phyloP scores from a whole-genome alignment of 2,329 filamentous ascomycete genomes.

The Parastagonospora nodorum region DNA sequence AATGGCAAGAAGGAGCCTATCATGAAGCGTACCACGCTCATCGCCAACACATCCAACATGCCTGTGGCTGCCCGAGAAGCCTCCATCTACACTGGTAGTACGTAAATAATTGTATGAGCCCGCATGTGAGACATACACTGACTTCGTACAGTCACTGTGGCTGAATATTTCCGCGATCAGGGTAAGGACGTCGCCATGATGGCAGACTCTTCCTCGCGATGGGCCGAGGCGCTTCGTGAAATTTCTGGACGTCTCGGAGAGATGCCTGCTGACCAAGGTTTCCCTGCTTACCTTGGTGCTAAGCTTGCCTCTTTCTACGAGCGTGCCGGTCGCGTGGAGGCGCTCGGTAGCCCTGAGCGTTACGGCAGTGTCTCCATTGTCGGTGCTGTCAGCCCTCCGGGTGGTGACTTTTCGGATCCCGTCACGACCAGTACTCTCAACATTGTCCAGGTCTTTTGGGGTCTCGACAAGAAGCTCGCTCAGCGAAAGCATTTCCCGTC shows the following conservation, averaged over 20 bases:
- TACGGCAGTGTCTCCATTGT: slow-evolving; percentile 96
- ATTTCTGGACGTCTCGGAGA: slow-evolving; percentile 98
- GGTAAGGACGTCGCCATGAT: slow-evolving; percentile 99
- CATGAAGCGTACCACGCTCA: slow-evolving; percentile 99
- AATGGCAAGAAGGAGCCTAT: slow-evolving; percentile 96
- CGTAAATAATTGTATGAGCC: neutral
- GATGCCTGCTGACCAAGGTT: slow-evolving; percentile 99
- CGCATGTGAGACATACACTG: neutral
- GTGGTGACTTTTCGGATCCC: slow-evolving; percentile 98
- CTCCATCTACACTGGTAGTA: slow-evolving; percentile 91
- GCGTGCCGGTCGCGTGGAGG: slow-evolving; percentile 84
- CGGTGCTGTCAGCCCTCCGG: slow-evolving; percentile 93
- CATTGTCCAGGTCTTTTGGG: slow-evolving; percentile 99
- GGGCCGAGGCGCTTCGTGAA: slow-evolving; percentile 98
- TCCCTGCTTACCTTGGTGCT: slow-evolving; percentile 94
- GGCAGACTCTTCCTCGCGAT: slow-evolving; percentile 97
- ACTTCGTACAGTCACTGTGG: slow-evolving; percentile 62
- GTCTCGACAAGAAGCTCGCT: slow-evolving; percentile 98
- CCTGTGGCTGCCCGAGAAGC: slow-evolving; percentile 97
- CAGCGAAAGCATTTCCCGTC: slow-evolving; percentile 99
- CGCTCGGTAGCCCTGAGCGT: slow-evolving; percentile 86
- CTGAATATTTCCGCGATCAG: slow-evolving; percentile 96
- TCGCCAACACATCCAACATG: slow-evolving; percentile 99
- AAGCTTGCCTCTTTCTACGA: slow-evolving; percentile 99
- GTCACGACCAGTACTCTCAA: slow-evolving; percentile 91